Base-by-base conservation (phyloP, 2,329 filamentous ascomycete species). In the Talaromyces sp. region DNA sequence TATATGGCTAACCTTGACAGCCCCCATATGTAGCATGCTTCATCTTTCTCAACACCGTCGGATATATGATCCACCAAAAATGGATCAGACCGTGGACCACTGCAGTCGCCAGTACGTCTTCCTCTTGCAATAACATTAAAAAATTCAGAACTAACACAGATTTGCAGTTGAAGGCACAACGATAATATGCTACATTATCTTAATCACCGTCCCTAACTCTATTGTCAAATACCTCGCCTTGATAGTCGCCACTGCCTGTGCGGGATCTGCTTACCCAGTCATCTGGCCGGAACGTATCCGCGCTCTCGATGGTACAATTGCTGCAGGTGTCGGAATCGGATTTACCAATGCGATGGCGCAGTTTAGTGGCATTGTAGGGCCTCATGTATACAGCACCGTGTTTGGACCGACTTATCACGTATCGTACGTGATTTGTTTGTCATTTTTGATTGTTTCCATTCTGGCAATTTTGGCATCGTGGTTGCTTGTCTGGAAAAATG, bases 231-330 rank as follows among this genome's bases (percentile, higher is more conserved):
- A 77, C 54, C 57, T 76, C 9, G 72, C 67, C 41, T 61, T 77
- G 26, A 71, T 77, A 24, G 66, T 77, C 5, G 73, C 67, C 4
- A 66, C 64, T 0, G 62, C 67, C 66, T 77, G 74, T 56, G 72
- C 75, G 1, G 74, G 75, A 3, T 77, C 74, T 5, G 74, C 74
- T 6, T 78, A 77, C 60, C 75, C 76, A 0, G 73, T 78, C 46
- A 78, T 78, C 63, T 79, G 76, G 76, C 76, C 75, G 8, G 76
- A 78, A 62, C 72, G 76, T 1, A 78, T 78, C 57, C 70, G 76
- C 24, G 75, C 69, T 0, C 67, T 77, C 10, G 69, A 78, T 27
- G 75, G 75, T 14, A 77, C 76, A 0, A 70, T 75, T 3, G 73
- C 74, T 0, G 70, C 75, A 0, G 76, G 76, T 1, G 63, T 78